phyloP scores from a whole-genome alignment of 306 rosid genomes.

The Begonia loranthoides region DNA sequence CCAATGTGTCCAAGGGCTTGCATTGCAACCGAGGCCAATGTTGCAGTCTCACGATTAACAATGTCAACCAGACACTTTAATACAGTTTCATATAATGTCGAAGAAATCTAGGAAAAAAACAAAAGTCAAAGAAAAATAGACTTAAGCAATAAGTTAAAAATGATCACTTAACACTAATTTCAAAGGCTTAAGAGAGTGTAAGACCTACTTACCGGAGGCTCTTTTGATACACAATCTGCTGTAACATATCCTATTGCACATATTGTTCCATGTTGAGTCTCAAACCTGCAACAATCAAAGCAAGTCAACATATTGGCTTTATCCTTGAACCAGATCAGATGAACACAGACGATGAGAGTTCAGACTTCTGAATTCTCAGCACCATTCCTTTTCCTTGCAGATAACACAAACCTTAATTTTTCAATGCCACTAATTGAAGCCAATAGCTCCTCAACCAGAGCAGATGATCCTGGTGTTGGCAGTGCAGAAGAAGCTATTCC shows the following conservation, averaged over 20 bases:
- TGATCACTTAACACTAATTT: too few species aligned
- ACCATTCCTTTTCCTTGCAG: background rate
- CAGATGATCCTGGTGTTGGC: constrained; percentile 32
- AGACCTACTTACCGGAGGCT: constrained; percentile 44
- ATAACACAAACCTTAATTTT: constrained; percentile 49
- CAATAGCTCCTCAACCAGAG: constrained; percentile 45
- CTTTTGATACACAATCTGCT: constrained; percentile 64
- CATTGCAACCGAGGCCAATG: constrained; percentile 74
- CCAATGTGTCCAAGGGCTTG: constrained; percentile 96
- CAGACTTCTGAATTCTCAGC: too few species aligned
- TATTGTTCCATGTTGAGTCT: constrained; percentile 76
- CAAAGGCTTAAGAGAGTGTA: background rate
- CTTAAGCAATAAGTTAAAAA: background rate
- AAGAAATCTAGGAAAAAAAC: constrained; percentile 40
- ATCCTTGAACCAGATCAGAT: too few species aligned
- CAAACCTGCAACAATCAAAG: constrained; percentile 42
- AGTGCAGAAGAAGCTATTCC: constrained; percentile 83
- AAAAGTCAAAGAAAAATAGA: background rate
- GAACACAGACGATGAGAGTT: too few species aligned
- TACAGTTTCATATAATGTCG: constrained; percentile 34
- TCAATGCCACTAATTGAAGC: constrained; percentile 36
- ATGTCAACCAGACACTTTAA: constrained; percentile 67
- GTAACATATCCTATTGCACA: constrained; percentile 83
- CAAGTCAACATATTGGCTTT: too few species aligned
- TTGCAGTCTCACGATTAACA: constrained; percentile 63